These are phyloP conservation scores for Funneliformis caledonium DNA, from an alignment of 371 early-diverging fungal genomes.

Conservation along the genomic window DNA sequence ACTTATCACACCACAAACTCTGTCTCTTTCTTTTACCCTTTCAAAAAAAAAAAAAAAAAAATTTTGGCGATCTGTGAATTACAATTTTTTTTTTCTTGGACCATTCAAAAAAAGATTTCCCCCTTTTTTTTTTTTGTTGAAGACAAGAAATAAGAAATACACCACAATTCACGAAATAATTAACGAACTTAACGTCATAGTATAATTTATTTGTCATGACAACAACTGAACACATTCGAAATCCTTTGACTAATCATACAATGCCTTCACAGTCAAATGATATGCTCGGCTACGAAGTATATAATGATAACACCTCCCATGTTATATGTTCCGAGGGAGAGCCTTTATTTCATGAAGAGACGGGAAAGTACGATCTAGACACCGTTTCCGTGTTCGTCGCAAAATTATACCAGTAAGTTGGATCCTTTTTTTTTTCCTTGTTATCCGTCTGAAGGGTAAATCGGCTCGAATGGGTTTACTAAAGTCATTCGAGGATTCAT, in stretches of 20 bases:
- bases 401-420: conserved; percentile 39
- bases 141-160: too few species aligned
- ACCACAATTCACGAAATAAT: too few species aligned
- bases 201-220: conserved; percentile 23
- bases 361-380: conserved; percentile 39
- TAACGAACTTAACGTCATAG: not conserved
- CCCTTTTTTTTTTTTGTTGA: too few species aligned
- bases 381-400: conserved; percentile 38
- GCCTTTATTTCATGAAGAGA: conserved; percentile 28
- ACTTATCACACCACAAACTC: too few species aligned
- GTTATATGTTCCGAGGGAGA: conserved; percentile 9
- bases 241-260: conserved; percentile 6
- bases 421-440: not conserved
- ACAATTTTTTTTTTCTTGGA: too few species aligned
- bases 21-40: too few species aligned
- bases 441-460: too few species aligned
- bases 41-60: too few species aligned
- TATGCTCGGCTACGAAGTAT: conserved; percentile 27
- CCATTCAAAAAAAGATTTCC: too few species aligned
- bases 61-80: too few species aligned
- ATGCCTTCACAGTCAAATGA: conserved; percentile 38
- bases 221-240: conserved; percentile 20
- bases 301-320: conserved; percentile 6
- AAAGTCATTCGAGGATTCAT: too few species aligned
- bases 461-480: too few species aligned